A percentile compares a stretch with the other conserved stretches of the same genome.
Conservation (phyloP, 257 asterid genomes). For the Avicennia marina region DNA sequence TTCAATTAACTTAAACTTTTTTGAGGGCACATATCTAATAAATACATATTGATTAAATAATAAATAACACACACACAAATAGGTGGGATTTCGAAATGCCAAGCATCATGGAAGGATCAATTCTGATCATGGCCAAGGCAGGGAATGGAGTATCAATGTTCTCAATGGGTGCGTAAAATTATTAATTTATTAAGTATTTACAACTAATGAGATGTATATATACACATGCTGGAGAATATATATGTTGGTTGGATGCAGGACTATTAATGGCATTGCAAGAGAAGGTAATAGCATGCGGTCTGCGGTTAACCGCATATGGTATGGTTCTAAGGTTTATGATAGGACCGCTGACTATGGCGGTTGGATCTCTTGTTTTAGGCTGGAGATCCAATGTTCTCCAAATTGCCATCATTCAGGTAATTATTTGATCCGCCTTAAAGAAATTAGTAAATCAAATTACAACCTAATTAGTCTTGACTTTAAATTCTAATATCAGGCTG, state of each 20-base stretch:
- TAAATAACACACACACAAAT: no score
- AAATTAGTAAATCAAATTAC: no score
- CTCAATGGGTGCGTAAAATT: not conserved
- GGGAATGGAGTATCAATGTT: conserved; percentile 8
- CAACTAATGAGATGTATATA: not conserved
- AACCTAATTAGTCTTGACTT: no score
- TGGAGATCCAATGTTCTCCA: no score
- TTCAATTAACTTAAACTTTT: no score
- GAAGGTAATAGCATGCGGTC: conserved; percentile 53
- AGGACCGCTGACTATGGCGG: conserved; percentile 44
- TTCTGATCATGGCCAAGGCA: not conserved
- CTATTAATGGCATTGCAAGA: conserved; percentile 75
- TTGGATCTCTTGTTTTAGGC: no score
- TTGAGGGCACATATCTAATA: no score
- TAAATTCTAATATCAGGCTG: no score
- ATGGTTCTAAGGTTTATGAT: conserved; percentile 52
- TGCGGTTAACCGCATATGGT: conserved; percentile 32
- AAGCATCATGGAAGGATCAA: not conserved
- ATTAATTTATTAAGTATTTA: not conserved
- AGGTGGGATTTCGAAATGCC: conserved; percentile 1
- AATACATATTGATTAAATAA: no score
- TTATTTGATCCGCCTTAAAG: no score
- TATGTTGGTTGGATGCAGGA: conserved; percentile 31
- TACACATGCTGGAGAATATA: not conserved
- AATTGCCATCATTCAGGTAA: no score